These are phyloP conservation scores for Termitomyces sp. DNA, from an alignment of 768 basidiomycete genomes.

Conservation along the genomic window DNA sequence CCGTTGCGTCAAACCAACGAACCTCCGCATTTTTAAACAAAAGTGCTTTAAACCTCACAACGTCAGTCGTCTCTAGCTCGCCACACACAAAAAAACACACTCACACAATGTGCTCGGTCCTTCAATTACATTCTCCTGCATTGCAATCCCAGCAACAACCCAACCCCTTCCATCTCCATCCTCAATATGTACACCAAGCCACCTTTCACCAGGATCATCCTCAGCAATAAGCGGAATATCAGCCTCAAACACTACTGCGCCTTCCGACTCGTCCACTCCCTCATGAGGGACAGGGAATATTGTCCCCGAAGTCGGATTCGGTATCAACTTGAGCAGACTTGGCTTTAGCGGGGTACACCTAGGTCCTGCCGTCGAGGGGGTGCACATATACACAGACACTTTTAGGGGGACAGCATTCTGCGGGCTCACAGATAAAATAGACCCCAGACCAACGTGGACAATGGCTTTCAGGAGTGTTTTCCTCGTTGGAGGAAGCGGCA, in stretches of 20 bases:
- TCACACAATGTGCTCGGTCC: conserved; percentile 42
- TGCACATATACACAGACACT: conserved; percentile 48
- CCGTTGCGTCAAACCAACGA: conserved; percentile 24
- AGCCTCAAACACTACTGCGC: conserved; percentile 62
- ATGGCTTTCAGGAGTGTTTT: conserved; percentile 33
- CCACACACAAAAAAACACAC: conserved; percentile 18
- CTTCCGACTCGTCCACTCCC: conserved; percentile 74
- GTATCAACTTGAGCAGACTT: conserved; percentile 54
- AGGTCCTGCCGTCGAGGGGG: conserved; percentile 12
- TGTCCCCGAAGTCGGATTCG: conserved; percentile 48
- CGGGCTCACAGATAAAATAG: conserved; percentile 47
- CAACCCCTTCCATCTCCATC: conserved; percentile 53
- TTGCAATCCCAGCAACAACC: conserved; percentile 55
- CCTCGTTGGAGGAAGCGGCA: conserved; percentile 36
- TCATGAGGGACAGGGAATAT: conserved; percentile 65
- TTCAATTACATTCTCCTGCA: conserved; percentile 25
- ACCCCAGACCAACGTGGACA: conserved; percentile 60
- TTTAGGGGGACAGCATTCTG: conserved; percentile 41
- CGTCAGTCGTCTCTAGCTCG: conserved; percentile 8
- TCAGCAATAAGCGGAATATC: conserved; percentile 24
- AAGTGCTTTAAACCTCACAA: conserved; percentile 29
- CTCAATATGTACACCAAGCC: conserved; percentile 54
- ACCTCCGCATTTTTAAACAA: conserved; percentile 34
- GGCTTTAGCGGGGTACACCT: conserved; percentile 44
- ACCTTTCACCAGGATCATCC: conserved; percentile 17